Evolutionary conservation across 1,284 basidiomycete genomes (phyloP).

Genomic region (Leccinum glutinopallens): DNA sequence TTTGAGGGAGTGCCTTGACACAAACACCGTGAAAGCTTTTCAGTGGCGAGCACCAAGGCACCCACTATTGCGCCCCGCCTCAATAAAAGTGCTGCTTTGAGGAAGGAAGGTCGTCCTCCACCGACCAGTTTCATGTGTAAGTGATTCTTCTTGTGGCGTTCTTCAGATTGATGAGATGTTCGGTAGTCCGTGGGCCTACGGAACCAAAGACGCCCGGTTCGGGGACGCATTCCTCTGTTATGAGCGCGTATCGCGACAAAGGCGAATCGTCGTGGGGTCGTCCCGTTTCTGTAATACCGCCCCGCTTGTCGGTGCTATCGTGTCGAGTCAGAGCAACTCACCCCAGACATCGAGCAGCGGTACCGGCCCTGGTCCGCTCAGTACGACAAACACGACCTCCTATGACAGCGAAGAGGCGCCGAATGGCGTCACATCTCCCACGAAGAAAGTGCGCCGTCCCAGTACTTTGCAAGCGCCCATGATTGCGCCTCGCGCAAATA

Average conservation of each 20-base stretch:
- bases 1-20: slow-evolving; percentile 84
- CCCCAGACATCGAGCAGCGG: slow-evolving; percentile 36
- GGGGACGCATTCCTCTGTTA: slow-evolving; percentile 40
- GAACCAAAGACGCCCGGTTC: slow-evolving; percentile 43
- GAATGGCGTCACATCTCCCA: slow-evolving; percentile 25
- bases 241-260: slow-evolving; percentile 32
- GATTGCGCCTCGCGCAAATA: slow-evolving; percentile 70
- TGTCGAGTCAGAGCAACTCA: slow-evolving; percentile 25
- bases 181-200: slow-evolving; percentile 44
- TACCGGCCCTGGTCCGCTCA: slow-evolving; percentile 31
- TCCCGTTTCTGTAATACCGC: slow-evolving; percentile 28
- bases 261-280: slow-evolving; percentile 19
- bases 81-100: slow-evolving; percentile 70
- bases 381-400: slow-evolving; percentile 28
- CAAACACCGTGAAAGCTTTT: slow-evolving; percentile 72
- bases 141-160: slow-evolving; percentile 24
- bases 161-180: slow-evolving; percentile 7
- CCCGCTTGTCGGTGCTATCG: slow-evolving; percentile 19
- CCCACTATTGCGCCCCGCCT: slow-evolving; percentile 66
- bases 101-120: slow-evolving; percentile 50
- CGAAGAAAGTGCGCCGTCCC: slow-evolving; percentile 43
- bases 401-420: slow-evolving; percentile 23
- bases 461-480: slow-evolving; percentile 58
- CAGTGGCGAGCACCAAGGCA: slow-evolving; percentile 61
- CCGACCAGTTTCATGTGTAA: slow-evolving; percentile 69